These are phyloP conservation scores for Cucumis sativus DNA, from an alignment of 306 rosid species.

Conservation along the genomic window DNA sequence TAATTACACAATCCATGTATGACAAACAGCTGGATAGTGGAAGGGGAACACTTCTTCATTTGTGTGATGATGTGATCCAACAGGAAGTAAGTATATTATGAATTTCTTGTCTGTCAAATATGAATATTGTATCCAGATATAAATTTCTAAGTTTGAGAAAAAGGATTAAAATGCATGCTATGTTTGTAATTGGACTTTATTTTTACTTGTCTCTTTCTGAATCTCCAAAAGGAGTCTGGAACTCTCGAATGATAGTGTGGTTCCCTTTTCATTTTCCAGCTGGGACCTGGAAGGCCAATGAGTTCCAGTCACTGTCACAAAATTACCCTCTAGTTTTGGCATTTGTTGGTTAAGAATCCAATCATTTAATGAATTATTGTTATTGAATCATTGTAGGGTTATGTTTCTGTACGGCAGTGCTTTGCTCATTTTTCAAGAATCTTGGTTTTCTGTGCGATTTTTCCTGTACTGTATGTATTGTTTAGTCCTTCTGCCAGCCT, in stretches of 20 bases:
- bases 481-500: not conserved
- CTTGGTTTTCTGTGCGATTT: not conserved
- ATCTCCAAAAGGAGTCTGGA: not conserved
- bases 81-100: constrained; percentile 64
- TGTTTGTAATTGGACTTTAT: not conserved
- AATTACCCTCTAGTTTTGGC: not conserved
- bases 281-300: not conserved
- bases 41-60: constrained; percentile 94
- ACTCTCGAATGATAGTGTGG: not conserved
- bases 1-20: constrained; percentile 92
- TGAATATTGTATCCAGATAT: not conserved
- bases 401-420: not conserved
- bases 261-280: not conserved
- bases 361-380: not conserved
- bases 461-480: not conserved
- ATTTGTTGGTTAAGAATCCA: not conserved
- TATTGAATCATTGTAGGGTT: not conserved
- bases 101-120: not conserved
- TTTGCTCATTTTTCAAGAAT: not conserved
- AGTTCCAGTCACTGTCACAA: not conserved
- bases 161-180: not conserved
- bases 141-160: not conserved
- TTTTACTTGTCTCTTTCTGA: not conserved
- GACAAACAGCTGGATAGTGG: constrained; percentile 96
- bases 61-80: constrained; percentile 97